phyloP scores from a whole-genome alignment of 1,284 basidiomycete genomes.

The Trichosporon faecale region DNA sequence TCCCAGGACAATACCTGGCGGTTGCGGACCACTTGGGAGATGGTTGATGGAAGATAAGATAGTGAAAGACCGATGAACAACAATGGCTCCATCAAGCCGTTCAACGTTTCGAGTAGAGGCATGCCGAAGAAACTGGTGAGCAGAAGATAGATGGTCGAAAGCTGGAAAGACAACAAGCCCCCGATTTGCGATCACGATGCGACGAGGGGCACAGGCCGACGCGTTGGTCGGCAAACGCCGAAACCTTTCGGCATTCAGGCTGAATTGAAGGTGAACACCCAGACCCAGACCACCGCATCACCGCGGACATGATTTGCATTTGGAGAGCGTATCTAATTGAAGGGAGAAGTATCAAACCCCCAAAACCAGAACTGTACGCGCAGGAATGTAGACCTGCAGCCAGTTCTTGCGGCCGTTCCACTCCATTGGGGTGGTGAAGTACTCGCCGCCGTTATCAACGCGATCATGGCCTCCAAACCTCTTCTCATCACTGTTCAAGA shows the following conservation, averaged over 20 bases:
- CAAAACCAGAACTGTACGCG: conserved; percentile 70
- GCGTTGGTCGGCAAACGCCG: neutral
- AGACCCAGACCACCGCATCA: no score
- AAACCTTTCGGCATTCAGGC: neutral
- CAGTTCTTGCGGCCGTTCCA: conserved; percentile 92
- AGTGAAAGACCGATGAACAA: conserved; percentile 16
- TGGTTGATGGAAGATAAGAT: conserved; percentile 17
- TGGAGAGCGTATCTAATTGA: neutral
- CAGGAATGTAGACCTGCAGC: conserved; percentile 78
- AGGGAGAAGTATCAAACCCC: conserved; percentile 29
- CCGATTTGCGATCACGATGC: neutral
- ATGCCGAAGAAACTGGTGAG: neutral
- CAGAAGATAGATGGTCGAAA: neutral
- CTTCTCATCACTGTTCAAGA: conserved; percentile 81
- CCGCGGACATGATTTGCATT: neutral
- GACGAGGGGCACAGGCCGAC: neutral
- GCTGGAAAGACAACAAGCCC: neutral
- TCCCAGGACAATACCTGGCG: conserved; percentile 13
- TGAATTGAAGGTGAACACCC: neutral
- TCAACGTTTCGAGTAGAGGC: neutral
- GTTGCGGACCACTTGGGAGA: neutral
- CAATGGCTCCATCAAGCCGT: conserved; percentile 14
- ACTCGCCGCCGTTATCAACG: conserved; percentile 64
- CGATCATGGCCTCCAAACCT: conserved; percentile 86
- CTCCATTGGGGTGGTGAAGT: conserved; percentile 76